Evolutionary conservation across 1,139 yeast species (phyloP).

Genomic region (Lodderomyces parapsilosis): DNA sequence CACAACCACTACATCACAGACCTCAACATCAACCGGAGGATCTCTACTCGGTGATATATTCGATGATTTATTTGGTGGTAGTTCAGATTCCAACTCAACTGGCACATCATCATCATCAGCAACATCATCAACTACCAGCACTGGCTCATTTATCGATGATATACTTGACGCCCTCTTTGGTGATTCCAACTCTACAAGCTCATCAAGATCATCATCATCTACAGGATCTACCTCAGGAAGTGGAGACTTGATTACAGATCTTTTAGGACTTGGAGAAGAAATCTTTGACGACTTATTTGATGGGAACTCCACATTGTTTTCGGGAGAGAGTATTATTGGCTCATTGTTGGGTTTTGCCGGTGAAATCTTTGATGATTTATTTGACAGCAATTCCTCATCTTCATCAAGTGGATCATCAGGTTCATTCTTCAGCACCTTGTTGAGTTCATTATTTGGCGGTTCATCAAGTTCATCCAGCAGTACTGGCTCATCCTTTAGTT

Average conservation of each 20-base stretch:
- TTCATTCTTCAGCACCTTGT: conserved; percentile 12
- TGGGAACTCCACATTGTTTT: conserved; percentile 3
- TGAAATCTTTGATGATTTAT: conserved; percentile 13
- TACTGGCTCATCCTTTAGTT: conserved; percentile 1
- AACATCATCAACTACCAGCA: conserved; percentile 14
- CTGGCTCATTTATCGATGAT: conserved; percentile 13
- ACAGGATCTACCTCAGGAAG: conserved; percentile 11
- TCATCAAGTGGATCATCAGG: conserved; percentile 16
- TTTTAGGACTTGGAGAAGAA: conserved; percentile 12
- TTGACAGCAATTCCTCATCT: conserved; percentile 17
- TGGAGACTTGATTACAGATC: conserved; percentile 12
- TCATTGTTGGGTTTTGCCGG: conserved; percentile 11
- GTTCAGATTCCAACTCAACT: conserved; percentile 9
- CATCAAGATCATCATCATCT: conserved; percentile 12
- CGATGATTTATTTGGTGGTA: conserved; percentile 16
- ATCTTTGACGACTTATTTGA: conserved; percentile 7
- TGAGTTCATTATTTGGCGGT: conserved; percentile 9
- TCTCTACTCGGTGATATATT: conserved; percentile 17
- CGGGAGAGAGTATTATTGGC: conserved; percentile 7
- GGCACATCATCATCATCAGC: conserved; percentile 13
- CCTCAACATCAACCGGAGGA: conserved; percentile 15
- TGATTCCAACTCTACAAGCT: conserved; percentile 10
- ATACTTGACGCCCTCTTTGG: conserved; percentile 17
- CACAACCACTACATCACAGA: conserved; percentile 12
- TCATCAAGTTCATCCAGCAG: conserved; percentile 7